Conservation (phyloP, 345 rosid species). For the Punica granatum region DNA sequence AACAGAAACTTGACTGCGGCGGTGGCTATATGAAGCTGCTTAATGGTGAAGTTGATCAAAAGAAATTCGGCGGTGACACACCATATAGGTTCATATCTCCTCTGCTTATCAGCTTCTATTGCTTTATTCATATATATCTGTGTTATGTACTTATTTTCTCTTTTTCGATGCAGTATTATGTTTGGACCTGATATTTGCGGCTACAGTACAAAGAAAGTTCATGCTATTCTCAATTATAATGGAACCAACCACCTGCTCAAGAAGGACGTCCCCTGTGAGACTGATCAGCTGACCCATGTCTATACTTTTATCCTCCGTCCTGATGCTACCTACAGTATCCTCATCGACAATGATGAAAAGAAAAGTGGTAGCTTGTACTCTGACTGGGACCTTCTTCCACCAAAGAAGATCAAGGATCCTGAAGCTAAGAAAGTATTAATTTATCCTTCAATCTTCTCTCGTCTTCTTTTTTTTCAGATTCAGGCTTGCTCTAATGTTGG, state of each 20-base stretch:
- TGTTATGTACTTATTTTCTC: not conserved
- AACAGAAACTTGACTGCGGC: constrained; percentile 99
- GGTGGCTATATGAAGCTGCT: constrained; percentile 99
- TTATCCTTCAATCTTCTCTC: not conserved
- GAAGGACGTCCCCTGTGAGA: constrained; percentile 98
- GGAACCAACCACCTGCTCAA: constrained; percentile 76
- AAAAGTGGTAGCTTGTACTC: constrained; percentile 83
- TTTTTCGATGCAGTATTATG: constrained; percentile 69
- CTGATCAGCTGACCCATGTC: constrained; percentile 95
- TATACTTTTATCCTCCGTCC: constrained; percentile 88
- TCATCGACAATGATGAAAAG: constrained; percentile 87
- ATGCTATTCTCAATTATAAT: constrained; percentile 87
- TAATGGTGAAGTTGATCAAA: constrained; percentile 83
- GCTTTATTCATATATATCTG: not conserved
- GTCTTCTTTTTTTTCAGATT: not conserved
- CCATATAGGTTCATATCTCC: constrained; percentile 58
- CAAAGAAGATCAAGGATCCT: constrained; percentile 87
- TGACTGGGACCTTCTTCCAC: constrained; percentile 93
- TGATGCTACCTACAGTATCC: constrained; percentile 89
- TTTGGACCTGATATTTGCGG: constrained; percentile 99
- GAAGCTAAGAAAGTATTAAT: constrained; percentile 74
- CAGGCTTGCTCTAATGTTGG: not conserved
- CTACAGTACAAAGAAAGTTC: constrained; percentile 97
- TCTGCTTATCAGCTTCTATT: too few species aligned
- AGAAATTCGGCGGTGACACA: constrained; percentile 95